phyloP scores from a whole-genome alignment of 1,284 basidiomycete species.

The Melampsora larici-populina region DNA sequence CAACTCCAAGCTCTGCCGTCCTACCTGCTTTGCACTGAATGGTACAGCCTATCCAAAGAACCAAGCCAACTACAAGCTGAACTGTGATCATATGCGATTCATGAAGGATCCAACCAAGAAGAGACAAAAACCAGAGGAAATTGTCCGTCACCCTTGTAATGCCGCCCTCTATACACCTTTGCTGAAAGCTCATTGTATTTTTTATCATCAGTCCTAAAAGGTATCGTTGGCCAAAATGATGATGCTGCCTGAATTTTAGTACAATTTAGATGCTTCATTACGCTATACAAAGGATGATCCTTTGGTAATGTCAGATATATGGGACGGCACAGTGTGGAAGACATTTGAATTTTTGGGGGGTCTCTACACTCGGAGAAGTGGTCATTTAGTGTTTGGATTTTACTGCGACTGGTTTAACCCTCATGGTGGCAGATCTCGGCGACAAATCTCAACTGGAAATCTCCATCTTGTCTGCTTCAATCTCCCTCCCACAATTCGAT shows the following conservation, averaged over 20 bases:
- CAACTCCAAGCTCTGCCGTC: background rate
- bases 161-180: background rate
- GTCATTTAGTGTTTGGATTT: no score
- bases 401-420: slow-evolving; percentile 31
- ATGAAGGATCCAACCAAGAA: background rate
- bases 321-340: slow-evolving; percentile 29
- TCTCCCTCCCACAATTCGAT: slow-evolving; percentile 4
- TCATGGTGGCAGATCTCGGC: background rate
- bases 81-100: background rate
- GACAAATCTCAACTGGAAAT: slow-evolving; percentile 2
- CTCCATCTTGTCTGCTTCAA: slow-evolving; percentile 16
- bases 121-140: background rate
- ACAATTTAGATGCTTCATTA: background rate
- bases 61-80: background rate
- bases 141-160: background rate
- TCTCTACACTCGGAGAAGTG: slow-evolving; percentile 5
- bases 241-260: background rate
- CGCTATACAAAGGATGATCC: background rate
- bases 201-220: background rate
- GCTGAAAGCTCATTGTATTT: background rate
- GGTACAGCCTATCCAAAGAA: background rate
- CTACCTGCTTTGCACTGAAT: background rate
- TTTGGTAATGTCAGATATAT: slow-evolving; percentile 15
- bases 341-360: background rate
- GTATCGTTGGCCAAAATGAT: background rate